Conservation (phyloP, 768 basidiomycete species). For the Termitomyces sp. region DNA sequence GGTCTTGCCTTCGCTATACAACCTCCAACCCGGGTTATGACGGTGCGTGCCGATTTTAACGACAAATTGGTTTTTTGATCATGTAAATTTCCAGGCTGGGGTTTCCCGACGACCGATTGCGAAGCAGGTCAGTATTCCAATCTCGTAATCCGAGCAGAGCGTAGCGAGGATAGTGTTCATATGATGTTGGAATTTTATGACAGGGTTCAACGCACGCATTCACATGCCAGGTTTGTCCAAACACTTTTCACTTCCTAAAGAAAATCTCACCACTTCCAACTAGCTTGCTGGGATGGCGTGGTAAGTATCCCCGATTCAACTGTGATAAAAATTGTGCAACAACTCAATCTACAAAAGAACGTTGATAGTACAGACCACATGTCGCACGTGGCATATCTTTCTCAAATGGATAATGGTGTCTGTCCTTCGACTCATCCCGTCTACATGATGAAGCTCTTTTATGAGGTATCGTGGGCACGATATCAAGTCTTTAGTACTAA, state of each 20-base stretch:
- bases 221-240: conserved; percentile 27
- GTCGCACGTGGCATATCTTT: conserved; percentile 31
- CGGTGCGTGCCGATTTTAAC: conserved; percentile 11
- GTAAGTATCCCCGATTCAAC: conserved; percentile 17
- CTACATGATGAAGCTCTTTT: conserved; percentile 35
- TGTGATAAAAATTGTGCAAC: background rate
- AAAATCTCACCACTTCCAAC: background rate
- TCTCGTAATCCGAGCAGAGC: background rate
- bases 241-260: background rate
- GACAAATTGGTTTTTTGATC: background rate
- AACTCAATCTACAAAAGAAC: conserved; percentile 21
- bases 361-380: conserved; percentile 35
- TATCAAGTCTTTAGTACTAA: background rate
- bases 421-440: conserved; percentile 35
- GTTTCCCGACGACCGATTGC: conserved; percentile 41
- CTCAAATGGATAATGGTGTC: conserved; percentile 31
- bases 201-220: conserved; percentile 33
- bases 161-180: background rate
- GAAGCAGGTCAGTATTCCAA: conserved; percentile 22
- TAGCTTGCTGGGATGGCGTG: conserved; percentile 37
- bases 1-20: conserved; percentile 36
- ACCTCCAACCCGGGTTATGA: conserved; percentile 23
- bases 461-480: conserved; percentile 22
- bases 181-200: conserved; percentile 2
- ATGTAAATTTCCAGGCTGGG: conserved; percentile 20